A percentile compares a stretch with the other conserved stretches of the same genome.
phyloP scores from a whole-genome alignment of 1,284 basidiomycete species.

The Lignosus rhinocerotis region DNA sequence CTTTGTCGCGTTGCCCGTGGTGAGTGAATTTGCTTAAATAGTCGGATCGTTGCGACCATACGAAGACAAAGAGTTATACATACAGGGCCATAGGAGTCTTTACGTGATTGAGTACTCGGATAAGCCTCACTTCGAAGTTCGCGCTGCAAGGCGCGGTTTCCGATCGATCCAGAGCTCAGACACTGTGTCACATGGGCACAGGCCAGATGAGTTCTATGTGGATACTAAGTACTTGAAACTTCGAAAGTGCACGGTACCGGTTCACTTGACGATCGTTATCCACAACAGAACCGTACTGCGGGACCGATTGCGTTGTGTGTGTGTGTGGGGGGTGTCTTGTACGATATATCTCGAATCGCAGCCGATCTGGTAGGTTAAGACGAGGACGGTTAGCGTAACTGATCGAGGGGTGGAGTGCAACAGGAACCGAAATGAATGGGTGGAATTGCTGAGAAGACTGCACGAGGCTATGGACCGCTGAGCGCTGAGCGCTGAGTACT shows the following conservation, averaged over 20 bases:
- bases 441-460: conserved; percentile 1
- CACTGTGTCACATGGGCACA: neutral
- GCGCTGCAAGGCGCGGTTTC: neutral
- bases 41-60: conserved; percentile 14
- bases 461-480: conserved; percentile 23
- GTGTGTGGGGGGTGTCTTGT: no score
- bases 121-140: neutral
- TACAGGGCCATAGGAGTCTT: neutral
- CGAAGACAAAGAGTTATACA: conserved; percentile 3
- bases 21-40: conserved; percentile 6
- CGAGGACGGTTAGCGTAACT: neutral
- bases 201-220: neutral
- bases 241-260: neutral
- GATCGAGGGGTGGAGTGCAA: conserved; percentile 1
- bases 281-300: neutral
- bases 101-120: neutral
- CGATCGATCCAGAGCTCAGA: neutral
- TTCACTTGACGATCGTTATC: neutral
- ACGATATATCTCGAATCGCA: neutral
- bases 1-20: conserved; percentile 11
- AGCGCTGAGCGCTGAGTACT: neutral
- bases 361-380: neutral
- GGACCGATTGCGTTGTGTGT: neutral
- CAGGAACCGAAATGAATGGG: conserved; percentile 17
- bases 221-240: no score